Evolutionary conservation across 1,284 basidiomycete species (phyloP).

Genomic region (Golubevia sp.): DNA sequence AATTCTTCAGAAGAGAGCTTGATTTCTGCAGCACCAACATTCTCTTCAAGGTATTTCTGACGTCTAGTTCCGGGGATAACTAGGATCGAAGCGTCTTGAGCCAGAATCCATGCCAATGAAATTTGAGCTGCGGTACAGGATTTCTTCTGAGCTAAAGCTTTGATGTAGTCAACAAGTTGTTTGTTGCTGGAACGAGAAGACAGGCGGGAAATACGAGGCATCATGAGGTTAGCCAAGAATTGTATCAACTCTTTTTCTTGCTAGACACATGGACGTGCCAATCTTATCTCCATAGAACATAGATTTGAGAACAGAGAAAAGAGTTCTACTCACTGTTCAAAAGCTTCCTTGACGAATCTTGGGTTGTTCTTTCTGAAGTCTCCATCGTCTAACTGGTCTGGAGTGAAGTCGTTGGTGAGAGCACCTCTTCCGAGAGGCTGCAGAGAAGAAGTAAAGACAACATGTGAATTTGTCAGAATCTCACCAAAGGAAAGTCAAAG

Average conservation of each 20-base stretch:
- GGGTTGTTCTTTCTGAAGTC: slow-evolving; percentile 36
- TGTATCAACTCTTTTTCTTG: too few relatives aligned
- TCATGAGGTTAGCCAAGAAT: too few relatives aligned
- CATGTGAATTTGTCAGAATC: too few relatives aligned
- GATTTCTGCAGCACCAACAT: slow-evolving; percentile 2
- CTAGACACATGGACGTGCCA: too few relatives aligned
- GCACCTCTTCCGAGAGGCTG: too few relatives aligned
- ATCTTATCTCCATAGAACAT: too few relatives aligned
- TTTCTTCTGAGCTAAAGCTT: slow-evolving; percentile 24
- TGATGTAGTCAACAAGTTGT: slow-evolving; percentile 7
- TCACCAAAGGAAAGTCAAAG: too few relatives aligned
- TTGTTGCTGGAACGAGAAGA: too few relatives aligned
- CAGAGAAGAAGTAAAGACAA: background rate
- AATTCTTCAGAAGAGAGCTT: slow-evolving; percentile 3
- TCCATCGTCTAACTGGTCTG: slow-evolving; percentile 21
- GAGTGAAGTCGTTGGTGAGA: slow-evolving; percentile 27
- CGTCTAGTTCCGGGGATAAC: slow-evolving; percentile 4
- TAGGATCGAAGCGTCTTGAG: slow-evolving; percentile 7
- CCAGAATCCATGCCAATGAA: slow-evolving; percentile 20
- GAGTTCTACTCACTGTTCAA: slow-evolving; percentile 29
- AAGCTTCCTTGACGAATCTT: slow-evolving; percentile 27
- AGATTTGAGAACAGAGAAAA: too few relatives aligned
- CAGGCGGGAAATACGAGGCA: too few relatives aligned
- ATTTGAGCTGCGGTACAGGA: slow-evolving; percentile 33
- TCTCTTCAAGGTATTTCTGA: slow-evolving; percentile 5